Conservation (phyloP, 306 rosid genomes). For the cucumber (Cucumis sativus) region DNA sequence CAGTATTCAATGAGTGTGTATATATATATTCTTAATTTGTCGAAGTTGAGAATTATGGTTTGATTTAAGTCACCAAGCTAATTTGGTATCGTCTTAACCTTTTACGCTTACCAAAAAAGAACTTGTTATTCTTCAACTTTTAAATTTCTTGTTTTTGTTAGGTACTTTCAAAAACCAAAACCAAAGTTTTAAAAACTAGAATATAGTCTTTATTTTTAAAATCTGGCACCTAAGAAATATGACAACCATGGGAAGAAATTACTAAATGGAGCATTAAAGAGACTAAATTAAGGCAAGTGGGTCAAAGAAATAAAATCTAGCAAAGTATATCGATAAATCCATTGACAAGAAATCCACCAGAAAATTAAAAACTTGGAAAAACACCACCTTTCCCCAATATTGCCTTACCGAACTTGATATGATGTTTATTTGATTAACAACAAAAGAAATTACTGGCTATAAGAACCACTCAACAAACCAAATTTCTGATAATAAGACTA, state of each 20-base stretch:
- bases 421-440: neutral
- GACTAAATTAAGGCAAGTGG: neutral
- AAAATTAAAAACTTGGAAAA: neutral
- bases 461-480: neutral
- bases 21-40: neutral
- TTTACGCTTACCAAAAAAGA: neutral
- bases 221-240: no score
- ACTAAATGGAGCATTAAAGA: no score
- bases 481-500: neutral
- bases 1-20: no score
- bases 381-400: neutral
- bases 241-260: no score
- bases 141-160: no score
- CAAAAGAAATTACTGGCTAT: conserved; percentile 2
- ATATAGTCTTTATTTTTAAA: no score
- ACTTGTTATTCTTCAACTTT: no score
- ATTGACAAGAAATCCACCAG: neutral
- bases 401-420: neutral
- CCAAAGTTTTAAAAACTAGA: no score
- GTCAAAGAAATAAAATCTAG: neutral
- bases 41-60: neutral
- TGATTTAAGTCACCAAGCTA: no score
- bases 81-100: neutral
- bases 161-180: no score
- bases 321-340: neutral